These are phyloP conservation scores for Populus hybrid DNA, from an alignment of 441 rosid genomes.

Conservation along the genomic window DNA sequence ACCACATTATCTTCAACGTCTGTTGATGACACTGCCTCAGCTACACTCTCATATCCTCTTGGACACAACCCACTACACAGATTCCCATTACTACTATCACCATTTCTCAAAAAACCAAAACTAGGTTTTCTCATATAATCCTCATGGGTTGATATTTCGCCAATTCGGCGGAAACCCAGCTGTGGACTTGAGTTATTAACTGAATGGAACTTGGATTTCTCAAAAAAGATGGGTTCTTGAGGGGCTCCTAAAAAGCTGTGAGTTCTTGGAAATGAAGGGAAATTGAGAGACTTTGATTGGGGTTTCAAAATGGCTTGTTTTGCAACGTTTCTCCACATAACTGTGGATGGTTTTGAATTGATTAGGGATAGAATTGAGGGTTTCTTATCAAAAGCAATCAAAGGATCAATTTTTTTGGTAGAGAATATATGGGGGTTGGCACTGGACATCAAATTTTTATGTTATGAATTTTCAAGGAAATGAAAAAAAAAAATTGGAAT, in stretches of 20 bases:
- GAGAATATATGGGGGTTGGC: constrained; percentile 30
- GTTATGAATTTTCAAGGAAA: background rate
- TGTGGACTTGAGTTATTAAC: constrained; percentile 28
- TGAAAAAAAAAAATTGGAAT: background rate
- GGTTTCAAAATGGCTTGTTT: constrained; percentile 50
- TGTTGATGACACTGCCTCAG: constrained; percentile 75
- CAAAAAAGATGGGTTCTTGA: constrained; percentile 21
- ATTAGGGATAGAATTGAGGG: constrained; percentile 24
- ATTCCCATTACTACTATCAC: background rate
- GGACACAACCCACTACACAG: constrained; percentile 38
- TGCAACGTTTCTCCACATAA: constrained; percentile 87
- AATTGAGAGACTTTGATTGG: constrained; percentile 14
- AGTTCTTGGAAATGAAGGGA: constrained; percentile 21
- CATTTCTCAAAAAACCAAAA: constrained; percentile 29
- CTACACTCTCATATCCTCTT: constrained; percentile 70
- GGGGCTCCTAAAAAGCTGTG: constrained; percentile 34
- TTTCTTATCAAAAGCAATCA: constrained; percentile 26
- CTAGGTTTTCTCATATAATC: constrained; percentile 30
- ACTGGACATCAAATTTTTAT: constrained; percentile 57
- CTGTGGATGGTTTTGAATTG: constrained; percentile 34
- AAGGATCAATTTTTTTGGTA: constrained; percentile 32
- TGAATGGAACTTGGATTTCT: constrained; percentile 22
- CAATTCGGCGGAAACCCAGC: constrained; percentile 26
- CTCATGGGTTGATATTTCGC: constrained; percentile 30
- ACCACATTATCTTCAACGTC: constrained; percentile 72